Evolutionary conservation across 371 early-diverging fungal genomes (phyloP).

Genomic region (Mortierella sp.): DNA sequence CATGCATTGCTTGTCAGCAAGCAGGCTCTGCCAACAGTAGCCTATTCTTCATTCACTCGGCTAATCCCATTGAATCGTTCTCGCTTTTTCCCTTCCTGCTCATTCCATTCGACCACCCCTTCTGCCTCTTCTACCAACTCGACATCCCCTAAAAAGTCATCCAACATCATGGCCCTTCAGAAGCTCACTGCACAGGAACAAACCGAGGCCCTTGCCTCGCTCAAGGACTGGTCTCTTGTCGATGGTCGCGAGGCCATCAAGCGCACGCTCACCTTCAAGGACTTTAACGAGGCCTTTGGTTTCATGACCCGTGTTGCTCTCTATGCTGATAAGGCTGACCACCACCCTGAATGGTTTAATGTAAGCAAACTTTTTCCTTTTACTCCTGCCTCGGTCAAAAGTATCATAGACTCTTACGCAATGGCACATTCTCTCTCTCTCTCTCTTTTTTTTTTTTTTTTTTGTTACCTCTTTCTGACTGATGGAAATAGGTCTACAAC

Average conservation of each 20-base stretch:
- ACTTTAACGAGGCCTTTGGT: conserved; percentile 91
- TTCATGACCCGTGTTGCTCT: conserved; percentile 95
- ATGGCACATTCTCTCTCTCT: not conserved
- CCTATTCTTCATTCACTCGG: too few species aligned
- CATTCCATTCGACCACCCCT: not conserved
- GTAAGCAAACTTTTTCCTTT: conserved; percentile 55
- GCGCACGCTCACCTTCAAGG: conserved; percentile 79
- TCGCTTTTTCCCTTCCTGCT: too few species aligned
- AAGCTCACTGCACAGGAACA: conserved; percentile 65
- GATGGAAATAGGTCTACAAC: conserved; percentile 78
- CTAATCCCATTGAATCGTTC: too few species aligned
- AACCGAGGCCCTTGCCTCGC: conserved; percentile 57
- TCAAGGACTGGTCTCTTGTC: conserved; percentile 73
- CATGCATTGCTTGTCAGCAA: too few species aligned
- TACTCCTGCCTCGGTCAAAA: not conserved
- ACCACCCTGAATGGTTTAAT: conserved; percentile 97
- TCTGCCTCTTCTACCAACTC: conserved; percentile 1
- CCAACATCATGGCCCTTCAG: conserved; percentile 51
- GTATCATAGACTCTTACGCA: not conserved
- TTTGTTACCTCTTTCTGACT: not conserved
- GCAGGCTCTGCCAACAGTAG: too few species aligned
- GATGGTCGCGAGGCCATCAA: conserved; percentile 83
- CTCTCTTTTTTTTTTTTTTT: not conserved
- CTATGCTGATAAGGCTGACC: conserved; percentile 90
- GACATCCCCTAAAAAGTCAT: not conserved